Evolutionary conservation across 768 basidiomycete species (phyloP).

Genomic region (Lactarius deliciosus): DNA sequence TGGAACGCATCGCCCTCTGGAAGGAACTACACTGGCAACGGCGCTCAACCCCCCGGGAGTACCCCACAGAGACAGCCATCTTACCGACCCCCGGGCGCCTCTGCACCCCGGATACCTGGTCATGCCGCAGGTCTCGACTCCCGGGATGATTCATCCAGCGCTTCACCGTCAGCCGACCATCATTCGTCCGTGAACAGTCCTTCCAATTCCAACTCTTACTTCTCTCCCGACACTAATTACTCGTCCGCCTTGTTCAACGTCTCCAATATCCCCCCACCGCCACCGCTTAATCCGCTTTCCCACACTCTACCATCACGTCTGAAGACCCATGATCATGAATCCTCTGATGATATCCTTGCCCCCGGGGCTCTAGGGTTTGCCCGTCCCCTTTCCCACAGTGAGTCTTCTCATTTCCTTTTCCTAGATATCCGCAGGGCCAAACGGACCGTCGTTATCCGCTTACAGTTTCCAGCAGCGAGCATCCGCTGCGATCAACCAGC

Average conservation of each 20-base stretch:
- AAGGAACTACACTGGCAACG: constrained; percentile 20
- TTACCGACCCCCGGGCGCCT: constrained; percentile 34
- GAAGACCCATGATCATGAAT: constrained; percentile 12
- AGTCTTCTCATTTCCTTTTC: constrained; percentile 18
- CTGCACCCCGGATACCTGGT: constrained; percentile 34
- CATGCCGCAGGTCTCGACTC: constrained; percentile 17
- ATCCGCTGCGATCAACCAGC: constrained; percentile 22
- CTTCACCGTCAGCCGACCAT: constrained; percentile 14
- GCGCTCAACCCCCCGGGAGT: constrained; percentile 12
- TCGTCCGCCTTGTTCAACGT: neutral
- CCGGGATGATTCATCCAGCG: constrained; percentile 18
- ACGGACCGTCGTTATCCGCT: neutral
- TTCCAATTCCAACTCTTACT: constrained; percentile 9
- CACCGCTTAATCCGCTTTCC: constrained; percentile 14
- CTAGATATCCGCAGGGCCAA: constrained; percentile 10
- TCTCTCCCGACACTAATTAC: constrained; percentile 12
- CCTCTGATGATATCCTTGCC: constrained; percentile 29
- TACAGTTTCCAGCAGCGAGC: constrained; percentile 23
- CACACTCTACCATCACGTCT: constrained; percentile 5
- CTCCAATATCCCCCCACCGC: constrained; percentile 20
- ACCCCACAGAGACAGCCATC: constrained; percentile 27
- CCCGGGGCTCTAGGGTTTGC: constrained; percentile 20
- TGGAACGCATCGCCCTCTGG: constrained; percentile 16
- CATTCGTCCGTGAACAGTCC: constrained; percentile 9
- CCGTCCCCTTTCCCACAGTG: constrained; percentile 26